Evolutionary conservation across 2,329 filamentous ascomycete species (phyloP).

Genomic region (Endocalyx cinctus): DNA sequence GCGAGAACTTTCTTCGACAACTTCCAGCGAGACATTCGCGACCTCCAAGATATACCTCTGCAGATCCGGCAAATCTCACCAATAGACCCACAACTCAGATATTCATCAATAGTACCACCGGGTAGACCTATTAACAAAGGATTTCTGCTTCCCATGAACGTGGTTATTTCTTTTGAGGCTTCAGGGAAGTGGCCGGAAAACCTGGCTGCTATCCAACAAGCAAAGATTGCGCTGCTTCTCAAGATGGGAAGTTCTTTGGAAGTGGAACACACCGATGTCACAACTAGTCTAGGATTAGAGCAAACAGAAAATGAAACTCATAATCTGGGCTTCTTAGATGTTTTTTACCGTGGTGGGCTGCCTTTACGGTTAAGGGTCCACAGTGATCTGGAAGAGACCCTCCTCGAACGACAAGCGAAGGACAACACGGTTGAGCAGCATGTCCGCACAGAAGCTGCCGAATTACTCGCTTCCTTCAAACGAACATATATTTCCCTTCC

Average conservation of each 20-base stretch:
- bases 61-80: constrained; percentile 76
- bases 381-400: constrained; percentile 77
- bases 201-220: constrained; percentile 82
- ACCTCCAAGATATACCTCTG: constrained; percentile 79
- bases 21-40: constrained; percentile 73
- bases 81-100: constrained; percentile 68
- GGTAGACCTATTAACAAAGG: constrained; percentile 40
- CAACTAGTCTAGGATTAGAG: constrained; percentile 73
- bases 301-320: constrained; percentile 63
- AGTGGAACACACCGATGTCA: constrained; percentile 54
- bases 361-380: constrained; percentile 83
- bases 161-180: constrained; percentile 86
- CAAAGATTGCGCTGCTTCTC: constrained; percentile 86
- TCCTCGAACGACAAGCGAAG: constrained; percentile 74
- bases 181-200: constrained; percentile 94
- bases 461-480: constrained; percentile 66
- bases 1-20: constrained; percentile 65
- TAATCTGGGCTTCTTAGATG: constrained; percentile 79
- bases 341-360: constrained; percentile 66
- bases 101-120: constrained; percentile 58
- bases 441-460: constrained; percentile 63
- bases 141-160: constrained; percentile 58
- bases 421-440: constrained; percentile 65
- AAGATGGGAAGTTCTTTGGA: constrained; percentile 68
- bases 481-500: constrained; percentile 68